Base-by-base conservation (phyloP, 1,139 yeast species). In the Debaryomyces coudertii region DNA sequence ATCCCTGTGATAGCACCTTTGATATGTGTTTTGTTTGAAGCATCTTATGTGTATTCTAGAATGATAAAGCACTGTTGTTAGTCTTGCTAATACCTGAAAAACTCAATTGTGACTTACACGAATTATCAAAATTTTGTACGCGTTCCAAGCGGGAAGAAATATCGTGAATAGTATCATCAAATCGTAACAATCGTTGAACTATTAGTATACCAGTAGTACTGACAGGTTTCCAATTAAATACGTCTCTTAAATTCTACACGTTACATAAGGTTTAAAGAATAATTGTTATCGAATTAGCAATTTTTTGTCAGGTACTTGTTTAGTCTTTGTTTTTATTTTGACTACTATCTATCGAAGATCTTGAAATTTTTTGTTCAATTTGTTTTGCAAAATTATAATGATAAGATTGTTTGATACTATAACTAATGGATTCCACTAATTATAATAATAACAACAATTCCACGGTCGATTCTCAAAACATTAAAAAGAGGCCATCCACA, bases 21-120 rank as follows among this genome's bases (percentile, higher is more conserved):
- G 79, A 63, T 36, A 79, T 68, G 48, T 74, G 74, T 47, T 68
- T 70, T 53, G 75, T 76, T 51, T 77, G 80, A 41, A 79, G 67
- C 84, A 79, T 79, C 25, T n/a, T 38, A 18, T 15, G n/a, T 15
- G 31, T 36, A 36, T 25, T 4, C 12, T 15, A 15, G 15, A 7
- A 7, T 15, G 22, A 16, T 36, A 27, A 14, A 23, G 11, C 7
- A 15, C 7, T 11, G 24, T 20, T 31, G 18, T 8, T 33, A n/a
- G 7, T n/a, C 24, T 9, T 18, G 18, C n/a, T 14, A 29, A 14
- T 33, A 33, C 18, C 12, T 14, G 8, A n/a, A 38, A 38, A 28
- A 27, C 33, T n/a, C 8, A 38, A 28, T 38, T 38, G 34, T 28
- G 34, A 28, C 14, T 11, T 28, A 12, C 41, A 38, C 41, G 41